Base-by-base conservation (phyloP, 306 rosid genomes). In the Rosa persica region DNA sequence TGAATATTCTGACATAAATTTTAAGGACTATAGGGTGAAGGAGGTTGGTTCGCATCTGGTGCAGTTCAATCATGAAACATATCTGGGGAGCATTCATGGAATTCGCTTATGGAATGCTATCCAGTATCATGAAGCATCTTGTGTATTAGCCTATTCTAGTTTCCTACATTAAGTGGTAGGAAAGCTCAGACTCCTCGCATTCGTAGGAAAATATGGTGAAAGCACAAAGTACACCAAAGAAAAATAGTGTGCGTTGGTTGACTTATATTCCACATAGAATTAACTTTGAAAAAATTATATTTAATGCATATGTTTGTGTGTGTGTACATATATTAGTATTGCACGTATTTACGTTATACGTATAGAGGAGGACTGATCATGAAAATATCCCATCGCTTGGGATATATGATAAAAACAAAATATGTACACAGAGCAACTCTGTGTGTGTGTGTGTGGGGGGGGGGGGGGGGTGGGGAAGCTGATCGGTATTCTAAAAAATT, bases 401-500 rank as follows among this genome's bases (percentile, higher is more conserved):
- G n/a, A n/a, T n/a, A n/a, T n/a, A n/a, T n/a, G n/a, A n/a, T n/a
- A n/a, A n/a, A n/a, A n/a, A n/a, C n/a, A n/a, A n/a, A n/a, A n/a
- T n/a, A n/a, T n/a, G n/a, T n/a, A n/a, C n/a, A n/a, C n/a, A n/a
- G n/a, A n/a, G n/a, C n/a, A n/a, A n/a, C n/a, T n/a, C n/a, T n/a
- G n/a, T n/a, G n/a, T n/a, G n/a, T n/a, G n/a, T n/a, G n/a, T n/a
- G n/a, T n/a, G n/a, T n/a, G n/a, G n/a, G n/a, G n/a, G n/a, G n/a
- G n/a, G n/a, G n/a, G n/a, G n/a, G n/a, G n/a, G n/a, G n/a, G n/a
- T n/a, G n/a, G n/a, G n/a, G n/a, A n/a, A n/a, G n/a, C 30, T 27
- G 1, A 69, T 20, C 55, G 30, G 42, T 34, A 77, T 65, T 46
- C 39, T 69, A 15, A 74, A 46, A 71, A 75, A 70, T 79, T 49